phyloP scores from a whole-genome alignment of 345 rosid genomes.

The Eucalyptus microcorys region DNA sequence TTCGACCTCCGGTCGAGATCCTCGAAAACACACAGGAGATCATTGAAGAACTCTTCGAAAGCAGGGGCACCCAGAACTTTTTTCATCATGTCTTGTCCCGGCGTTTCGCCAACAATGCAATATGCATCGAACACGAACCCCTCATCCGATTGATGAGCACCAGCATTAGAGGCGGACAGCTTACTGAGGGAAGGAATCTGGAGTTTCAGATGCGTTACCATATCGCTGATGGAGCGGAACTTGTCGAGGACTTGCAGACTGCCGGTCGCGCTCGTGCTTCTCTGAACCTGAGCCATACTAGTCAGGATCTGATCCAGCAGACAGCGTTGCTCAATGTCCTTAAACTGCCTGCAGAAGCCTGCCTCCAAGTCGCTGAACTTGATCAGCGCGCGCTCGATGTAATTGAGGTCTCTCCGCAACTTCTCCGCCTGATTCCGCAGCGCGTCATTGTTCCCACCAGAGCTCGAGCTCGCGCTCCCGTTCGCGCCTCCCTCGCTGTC shows the following conservation, averaged over 20 bases:
- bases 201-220: background rate
- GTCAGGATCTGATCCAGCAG: background rate
- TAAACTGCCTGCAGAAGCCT: fast-evolving
- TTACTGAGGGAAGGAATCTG: background rate
- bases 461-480: background rate
- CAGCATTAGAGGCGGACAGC: background rate
- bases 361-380: background rate
- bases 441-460: fast-evolving
- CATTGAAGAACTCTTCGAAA: background rate
- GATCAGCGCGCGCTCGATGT: background rate
- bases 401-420: background rate
- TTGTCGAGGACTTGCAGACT: background rate
- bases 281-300: background rate
- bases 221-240: background rate
- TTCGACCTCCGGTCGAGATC: background rate
- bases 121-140: background rate
- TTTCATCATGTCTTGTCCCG: fast-evolving
- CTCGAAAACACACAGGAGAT: background rate
- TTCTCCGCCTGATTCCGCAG: background rate
- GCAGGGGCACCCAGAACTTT: background rate
- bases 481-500: background rate
- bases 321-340: background rate
- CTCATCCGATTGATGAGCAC: background rate
- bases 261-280: fast-evolving
- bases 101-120: background rate